A percentile compares a stretch with the other conserved stretches of the same genome.
These are phyloP conservation scores for Casaregolazyma suthepensis DNA, from an alignment of 1,139 yeast genomes.

Conservation along the genomic window DNA sequence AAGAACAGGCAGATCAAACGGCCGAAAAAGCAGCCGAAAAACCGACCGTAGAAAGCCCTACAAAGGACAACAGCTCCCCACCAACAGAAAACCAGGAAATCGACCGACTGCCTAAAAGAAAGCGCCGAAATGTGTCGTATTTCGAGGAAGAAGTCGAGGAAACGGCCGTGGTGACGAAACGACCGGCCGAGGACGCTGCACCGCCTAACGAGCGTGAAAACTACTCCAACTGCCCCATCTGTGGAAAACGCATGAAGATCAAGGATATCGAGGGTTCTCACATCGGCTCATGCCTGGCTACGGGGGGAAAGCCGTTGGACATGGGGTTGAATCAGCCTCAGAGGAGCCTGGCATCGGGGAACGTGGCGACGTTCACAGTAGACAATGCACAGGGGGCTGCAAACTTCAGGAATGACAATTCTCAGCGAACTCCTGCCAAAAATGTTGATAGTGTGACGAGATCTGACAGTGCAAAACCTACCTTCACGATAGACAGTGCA, in stretches of 20 bases:
- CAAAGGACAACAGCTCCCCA: neutral
- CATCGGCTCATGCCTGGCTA: constrained; percentile 57
- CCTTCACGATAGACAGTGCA: too few relatives aligned
- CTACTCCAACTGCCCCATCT: constrained; percentile 56
- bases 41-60: neutral
- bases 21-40: neutral
- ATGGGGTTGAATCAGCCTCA: neutral
- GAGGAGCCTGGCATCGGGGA: neutral
- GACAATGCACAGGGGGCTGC: too few relatives aligned
- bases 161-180: neutral
- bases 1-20: neutral
- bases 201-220: constrained; percentile 11
- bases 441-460: too few relatives aligned
- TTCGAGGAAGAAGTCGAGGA: neutral
- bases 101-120: neutral
- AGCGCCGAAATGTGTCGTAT: neutral
- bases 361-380: neutral
- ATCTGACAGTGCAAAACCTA: too few relatives aligned
- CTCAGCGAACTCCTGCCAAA: too few relatives aligned
- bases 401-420: too few relatives aligned
- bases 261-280: constrained; percentile 57
- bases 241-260: constrained; percentile 52
- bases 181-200: constrained; percentile 42
- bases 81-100: neutral
- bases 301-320: constrained; percentile 1